phyloP scores from a whole-genome alignment of 2,329 filamentous ascomycete genomes.

The Fusarium sacchari region DNA sequence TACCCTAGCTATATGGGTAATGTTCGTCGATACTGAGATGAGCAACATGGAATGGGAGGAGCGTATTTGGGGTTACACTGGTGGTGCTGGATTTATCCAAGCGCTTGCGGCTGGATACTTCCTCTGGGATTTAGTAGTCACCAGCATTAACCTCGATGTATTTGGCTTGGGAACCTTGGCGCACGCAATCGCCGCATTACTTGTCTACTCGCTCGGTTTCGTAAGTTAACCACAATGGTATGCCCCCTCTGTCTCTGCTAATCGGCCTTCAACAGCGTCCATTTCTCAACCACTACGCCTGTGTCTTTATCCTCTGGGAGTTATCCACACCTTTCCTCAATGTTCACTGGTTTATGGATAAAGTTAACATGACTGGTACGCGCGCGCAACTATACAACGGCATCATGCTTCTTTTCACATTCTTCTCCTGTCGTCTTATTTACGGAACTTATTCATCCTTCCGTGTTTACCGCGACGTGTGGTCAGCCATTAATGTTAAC shows the following conservation, averaged over 20 bases:
- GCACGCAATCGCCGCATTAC: constrained; percentile 78
- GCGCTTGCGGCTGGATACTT: constrained; percentile 84
- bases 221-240: constrained; percentile 61
- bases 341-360: constrained; percentile 93
- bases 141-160: constrained; percentile 72
- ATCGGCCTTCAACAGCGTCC: constrained; percentile 66
- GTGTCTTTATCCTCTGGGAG: constrained; percentile 87
- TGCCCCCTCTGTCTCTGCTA: not conserved
- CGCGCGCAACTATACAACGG: constrained; percentile 81
- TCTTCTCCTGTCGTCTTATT: constrained; percentile 80
- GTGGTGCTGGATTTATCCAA: constrained; percentile 76
- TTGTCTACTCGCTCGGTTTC: constrained; percentile 81
- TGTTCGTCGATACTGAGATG: constrained; percentile 74
- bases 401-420: constrained; percentile 74
- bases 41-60: constrained; percentile 72
- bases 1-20: constrained; percentile 76
- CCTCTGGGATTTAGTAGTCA: constrained; percentile 81
- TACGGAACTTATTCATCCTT: constrained; percentile 81
- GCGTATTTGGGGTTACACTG: constrained; percentile 82
- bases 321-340: constrained; percentile 87
- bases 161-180: constrained; percentile 82
- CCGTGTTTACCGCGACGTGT: constrained; percentile 77
- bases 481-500: constrained; percentile 58
- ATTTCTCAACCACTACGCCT: constrained; percentile 85
- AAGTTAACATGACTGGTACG: constrained; percentile 81